Conservation (phyloP, 805 yeast genomes). For the Candida ficus region DNA sequence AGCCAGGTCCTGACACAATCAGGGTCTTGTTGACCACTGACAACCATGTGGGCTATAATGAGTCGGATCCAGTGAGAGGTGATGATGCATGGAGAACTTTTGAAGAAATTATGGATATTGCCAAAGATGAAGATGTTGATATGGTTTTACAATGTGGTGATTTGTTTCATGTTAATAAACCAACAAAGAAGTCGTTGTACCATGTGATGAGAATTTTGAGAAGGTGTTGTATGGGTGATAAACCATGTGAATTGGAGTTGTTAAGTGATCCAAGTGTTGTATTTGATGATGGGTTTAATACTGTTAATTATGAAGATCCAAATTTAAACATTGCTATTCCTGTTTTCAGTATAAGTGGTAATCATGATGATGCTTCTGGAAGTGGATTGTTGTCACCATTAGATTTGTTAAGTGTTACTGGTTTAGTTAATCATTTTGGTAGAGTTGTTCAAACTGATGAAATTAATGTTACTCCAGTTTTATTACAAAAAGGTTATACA, state of each 20-base stretch:
- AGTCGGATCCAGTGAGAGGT: constrained; percentile 84
- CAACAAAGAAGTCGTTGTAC: constrained; percentile 78
- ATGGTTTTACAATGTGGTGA: constrained; percentile 92
- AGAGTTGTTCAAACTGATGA: constrained; percentile 69
- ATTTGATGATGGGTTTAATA: constrained; percentile 58
- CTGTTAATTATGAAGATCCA: constrained; percentile 86
- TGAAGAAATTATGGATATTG: constrained; percentile 73
- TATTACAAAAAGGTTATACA: constrained; percentile 79
- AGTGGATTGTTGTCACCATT: constrained; percentile 76
- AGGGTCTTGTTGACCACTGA: constrained; percentile 84
- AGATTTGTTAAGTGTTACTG: constrained; percentile 77
- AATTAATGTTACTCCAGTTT: constrained; percentile 67
- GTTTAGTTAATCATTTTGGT: constrained; percentile 88
- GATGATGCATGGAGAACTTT: constrained; percentile 87
- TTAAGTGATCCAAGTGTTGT: constrained; percentile 71
- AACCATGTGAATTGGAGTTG: constrained; percentile 80
- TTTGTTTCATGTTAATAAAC: constrained; percentile 84
- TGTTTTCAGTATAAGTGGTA: constrained; percentile 88
- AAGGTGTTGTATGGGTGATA: constrained; percentile 72
- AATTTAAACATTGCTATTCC: constrained; percentile 87
- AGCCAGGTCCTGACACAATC: constrained; percentile 60
- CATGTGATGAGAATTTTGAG: constrained; percentile 75
- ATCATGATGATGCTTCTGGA: constrained; percentile 96
- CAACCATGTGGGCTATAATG: constrained; percentile 93
- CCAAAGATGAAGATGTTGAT: constrained; percentile 69